A percentile compares a stretch with the other conserved stretches of the same genome.
These are phyloP conservation scores for Phlebiopsis gigantea DNA, from an alignment of 768 basidiomycete genomes.

Conservation along the genomic window DNA sequence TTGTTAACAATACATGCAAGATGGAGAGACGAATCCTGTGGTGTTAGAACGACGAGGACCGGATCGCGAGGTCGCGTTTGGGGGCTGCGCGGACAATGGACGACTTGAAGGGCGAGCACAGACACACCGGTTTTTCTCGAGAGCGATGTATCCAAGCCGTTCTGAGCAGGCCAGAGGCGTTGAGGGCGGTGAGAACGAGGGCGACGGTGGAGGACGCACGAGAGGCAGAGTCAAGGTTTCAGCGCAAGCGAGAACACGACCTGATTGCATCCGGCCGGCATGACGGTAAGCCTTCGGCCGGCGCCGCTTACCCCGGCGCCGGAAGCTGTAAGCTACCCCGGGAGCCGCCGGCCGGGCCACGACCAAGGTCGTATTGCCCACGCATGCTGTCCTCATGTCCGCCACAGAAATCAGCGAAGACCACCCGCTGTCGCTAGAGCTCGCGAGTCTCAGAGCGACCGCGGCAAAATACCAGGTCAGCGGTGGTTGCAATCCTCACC, in stretches of 20 bases:
- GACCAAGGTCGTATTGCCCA: neutral
- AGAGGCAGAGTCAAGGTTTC: neutral
- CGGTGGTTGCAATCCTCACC: conserved; percentile 5
- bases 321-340: neutral
- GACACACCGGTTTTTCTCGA: too few relatives aligned
- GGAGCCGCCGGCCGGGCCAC: neutral
- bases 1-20: conserved; percentile 9
- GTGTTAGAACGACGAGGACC: neutral
- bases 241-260: neutral
- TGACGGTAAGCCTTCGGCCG: neutral
- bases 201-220: conserved; percentile 2
- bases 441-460: conserved; percentile 30
- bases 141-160: neutral
- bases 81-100: neutral
- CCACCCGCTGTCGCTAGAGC: conserved; percentile 33
- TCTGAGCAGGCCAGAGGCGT: neutral
- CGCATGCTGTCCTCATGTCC: conserved; percentile 7
- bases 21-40: neutral
- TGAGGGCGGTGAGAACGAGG: conserved; percentile 3
- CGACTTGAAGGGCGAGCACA: neutral
- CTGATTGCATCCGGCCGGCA: conserved; percentile 1
- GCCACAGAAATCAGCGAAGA: conserved; percentile 24
- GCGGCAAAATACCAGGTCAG: conserved; percentile 32
- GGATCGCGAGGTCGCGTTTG: neutral
- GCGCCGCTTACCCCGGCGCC: neutral